phyloP scores from a whole-genome alignment of 257 asterid species.

The Knoxia roxburghii region DNA sequence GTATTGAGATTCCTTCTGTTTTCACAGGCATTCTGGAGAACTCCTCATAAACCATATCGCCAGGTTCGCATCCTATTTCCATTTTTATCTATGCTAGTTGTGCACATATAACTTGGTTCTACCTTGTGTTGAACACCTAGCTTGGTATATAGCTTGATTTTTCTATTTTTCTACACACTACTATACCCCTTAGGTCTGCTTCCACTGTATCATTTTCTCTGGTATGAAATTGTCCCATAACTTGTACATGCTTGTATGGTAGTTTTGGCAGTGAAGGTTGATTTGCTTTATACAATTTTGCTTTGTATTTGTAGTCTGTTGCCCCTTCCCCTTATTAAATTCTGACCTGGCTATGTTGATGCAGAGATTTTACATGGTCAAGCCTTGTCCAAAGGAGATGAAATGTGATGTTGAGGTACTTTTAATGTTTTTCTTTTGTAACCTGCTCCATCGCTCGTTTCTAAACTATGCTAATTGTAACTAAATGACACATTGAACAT shows the following conservation, averaged over 20 bases:
- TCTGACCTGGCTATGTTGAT: conserved; percentile 19
- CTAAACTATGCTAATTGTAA: not conserved
- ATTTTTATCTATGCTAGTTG: not conserved
- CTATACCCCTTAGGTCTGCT: not conserved
- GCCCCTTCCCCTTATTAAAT: not conserved
- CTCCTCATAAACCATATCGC: conserved; percentile 87
- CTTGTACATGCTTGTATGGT: not conserved
- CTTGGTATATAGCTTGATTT: not conserved
- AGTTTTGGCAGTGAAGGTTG: not conserved
- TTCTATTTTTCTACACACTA: not conserved
- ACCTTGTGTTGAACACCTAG: not conserved
- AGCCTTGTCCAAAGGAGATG: conserved; percentile 98
- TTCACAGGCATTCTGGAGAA: conserved; percentile 93
- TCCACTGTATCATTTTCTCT: not conserved
- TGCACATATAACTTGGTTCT: not conserved
- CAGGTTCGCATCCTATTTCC: conserved; percentile 48
- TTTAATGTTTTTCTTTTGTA: conserved; percentile 9
- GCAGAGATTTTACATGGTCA: conserved; percentile 95
- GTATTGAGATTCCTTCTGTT: conserved; percentile 5
- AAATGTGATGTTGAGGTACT: conserved; percentile 97
- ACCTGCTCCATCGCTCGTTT: not conserved
- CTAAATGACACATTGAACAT: not conserved
- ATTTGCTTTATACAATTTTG: not conserved
- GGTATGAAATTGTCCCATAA: not conserved
- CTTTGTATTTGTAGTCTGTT: not conserved